Evolutionary conservation across 768 basidiomycete genomes (phyloP), one percentile per base, ranked within the genome.

Genomic region (Fistulinella prunicolor): DNA sequence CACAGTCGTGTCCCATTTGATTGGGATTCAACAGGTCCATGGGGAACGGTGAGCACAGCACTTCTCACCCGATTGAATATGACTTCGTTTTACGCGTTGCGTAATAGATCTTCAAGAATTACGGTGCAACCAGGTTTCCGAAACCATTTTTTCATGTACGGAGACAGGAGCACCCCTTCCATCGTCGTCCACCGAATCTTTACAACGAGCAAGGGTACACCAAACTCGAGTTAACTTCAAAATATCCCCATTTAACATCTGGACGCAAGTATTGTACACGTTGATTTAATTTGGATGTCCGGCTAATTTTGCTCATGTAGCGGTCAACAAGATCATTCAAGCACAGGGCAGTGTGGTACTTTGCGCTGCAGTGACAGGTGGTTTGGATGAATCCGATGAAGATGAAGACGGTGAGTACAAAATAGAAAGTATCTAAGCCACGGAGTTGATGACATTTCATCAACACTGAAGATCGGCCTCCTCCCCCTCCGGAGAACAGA

Each of bases 251-350:
- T 36, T 60, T 77, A 5, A 66, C 77, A 3, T 78, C 77, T 34
- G 70, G 78, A 71, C 47, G 64, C 68, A 66, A 54, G 53, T 55
- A 8, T 29, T 42, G 9, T 23, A 29, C 17, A 29, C 10, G 4
- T 28, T 29, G 37, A 28, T 45, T 10, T 35, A 38, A 24, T 44
- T 51, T 19, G 22, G 17, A 24, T 23, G 9, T 12, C 42, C 20
- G 41, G 20, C 41, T 53, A 37, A 56, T 46, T 9, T 41, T 10
- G 13, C 24, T 46, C 36, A 39, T 60, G 32, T 36, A 81, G 83
- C 73, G 26, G 72, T 84, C 48, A 79, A 75, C 51, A 73, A 67
- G 32, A 73, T 85, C 20, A 64, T 75, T 14, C 83, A 85, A 50
- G 62, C 57, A 9, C 62, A 68, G 9, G 67, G 61, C 1, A 69